phyloP scores from a whole-genome alignment of 495 filamentous ascomycete genomes.

The Glonium stellatum region DNA sequence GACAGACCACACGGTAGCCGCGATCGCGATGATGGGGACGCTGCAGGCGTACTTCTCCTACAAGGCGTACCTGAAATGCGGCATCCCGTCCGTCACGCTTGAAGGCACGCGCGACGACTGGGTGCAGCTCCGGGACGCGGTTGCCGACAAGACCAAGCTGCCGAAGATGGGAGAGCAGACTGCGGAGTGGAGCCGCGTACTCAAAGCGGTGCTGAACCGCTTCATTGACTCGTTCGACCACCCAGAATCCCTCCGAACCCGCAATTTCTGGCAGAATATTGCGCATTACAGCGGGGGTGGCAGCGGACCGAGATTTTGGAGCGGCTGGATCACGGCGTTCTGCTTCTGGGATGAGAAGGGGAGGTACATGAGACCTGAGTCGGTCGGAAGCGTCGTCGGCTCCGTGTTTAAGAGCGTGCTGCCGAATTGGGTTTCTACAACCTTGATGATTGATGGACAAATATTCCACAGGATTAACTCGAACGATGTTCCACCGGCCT shows the following conservation, averaged over 20 bases:
- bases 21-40: constrained; percentile 41
- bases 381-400: constrained; percentile 34
- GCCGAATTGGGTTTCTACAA: not conserved
- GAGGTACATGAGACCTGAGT: constrained; percentile 15
- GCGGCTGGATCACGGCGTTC: constrained; percentile 21
- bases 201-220: constrained; percentile 12
- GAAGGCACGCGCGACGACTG: constrained; percentile 42
- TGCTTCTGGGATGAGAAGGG: constrained; percentile 29
- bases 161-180: constrained; percentile 38
- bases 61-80: constrained; percentile 30
- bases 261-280: constrained; percentile 23
- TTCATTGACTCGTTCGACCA: constrained; percentile 25
- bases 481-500: not conserved
- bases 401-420: not conserved
- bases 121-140: constrained; percentile 29
- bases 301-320: not conserved
- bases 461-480: not conserved
- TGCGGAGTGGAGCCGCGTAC: constrained; percentile 2
- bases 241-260: not conserved
- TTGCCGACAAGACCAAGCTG: constrained; percentile 33
- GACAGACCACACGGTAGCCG: constrained; percentile 32
- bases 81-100: constrained; percentile 46
- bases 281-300: constrained; percentile 5
- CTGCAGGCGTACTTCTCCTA: constrained; percentile 37
- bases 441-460: not conserved